A percentile compares a stretch with the other conserved stretches of the same genome.
phyloP scores from a whole-genome alignment of 257 asterid species.

The Henckelia pumila region DNA sequence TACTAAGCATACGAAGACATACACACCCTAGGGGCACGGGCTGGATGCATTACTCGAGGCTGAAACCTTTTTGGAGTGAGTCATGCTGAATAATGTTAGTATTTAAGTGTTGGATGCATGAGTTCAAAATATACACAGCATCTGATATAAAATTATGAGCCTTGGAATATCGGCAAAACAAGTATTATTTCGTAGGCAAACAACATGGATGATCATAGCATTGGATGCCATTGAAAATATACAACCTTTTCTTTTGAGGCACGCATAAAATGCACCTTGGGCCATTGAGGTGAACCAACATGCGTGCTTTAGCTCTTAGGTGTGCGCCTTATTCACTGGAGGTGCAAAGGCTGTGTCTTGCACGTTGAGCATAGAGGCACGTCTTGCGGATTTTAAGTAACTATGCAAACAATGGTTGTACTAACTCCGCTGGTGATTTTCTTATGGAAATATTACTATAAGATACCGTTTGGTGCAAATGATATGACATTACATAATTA shows the following conservation, averaged over 20 bases:
- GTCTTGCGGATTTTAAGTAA: too few species aligned
- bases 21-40: neutral
- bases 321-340: neutral
- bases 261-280: neutral
- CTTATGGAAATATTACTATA: neutral
- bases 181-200: neutral
- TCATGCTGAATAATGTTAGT: neutral
- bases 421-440: neutral
- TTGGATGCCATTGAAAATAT: neutral
- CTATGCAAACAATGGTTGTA: neutral
- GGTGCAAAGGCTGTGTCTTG: neutral
- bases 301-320: neutral
- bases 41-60: neutral
- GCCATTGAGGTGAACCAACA: neutral
- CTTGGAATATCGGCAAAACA: neutral
- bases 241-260: neutral
- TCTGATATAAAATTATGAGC: neutral
- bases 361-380: neutral
- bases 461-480: too few species aligned
- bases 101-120: neutral
- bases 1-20: neutral
- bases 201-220: neutral
- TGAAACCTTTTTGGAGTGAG: neutral
- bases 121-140: neutral
- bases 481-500: too few species aligned